These are phyloP conservation scores for Globisporangium sylvaticum DNA, from an alignment of 352 stramenopile species.

Conservation along the genomic window DNA sequence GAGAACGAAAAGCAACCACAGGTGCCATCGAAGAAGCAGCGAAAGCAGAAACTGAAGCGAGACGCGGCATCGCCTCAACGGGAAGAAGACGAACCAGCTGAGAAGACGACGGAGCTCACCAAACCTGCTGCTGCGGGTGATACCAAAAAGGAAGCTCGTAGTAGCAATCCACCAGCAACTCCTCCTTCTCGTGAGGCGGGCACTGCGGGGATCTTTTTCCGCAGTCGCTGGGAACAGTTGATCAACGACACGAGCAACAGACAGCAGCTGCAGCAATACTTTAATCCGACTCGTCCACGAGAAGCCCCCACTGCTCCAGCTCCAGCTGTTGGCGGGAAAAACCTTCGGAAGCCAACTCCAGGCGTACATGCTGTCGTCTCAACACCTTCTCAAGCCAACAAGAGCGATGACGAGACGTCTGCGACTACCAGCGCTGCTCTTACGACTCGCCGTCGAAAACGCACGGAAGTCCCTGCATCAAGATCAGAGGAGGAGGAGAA, in stretches of 20 bases:
- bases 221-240: slow-evolving; percentile 12
- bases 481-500: slow-evolving; percentile 1
- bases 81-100: not conserved
- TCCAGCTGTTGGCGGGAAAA: not conserved
- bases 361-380: not conserved
- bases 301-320: not conserved
- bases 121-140: not conserved
- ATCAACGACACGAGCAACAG: slow-evolving; percentile 4
- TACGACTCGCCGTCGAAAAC: slow-evolving; percentile 3
- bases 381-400: not conserved
- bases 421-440: not conserved
- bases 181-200: not conserved
- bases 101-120: not conserved
- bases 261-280: slow-evolving; percentile 9
- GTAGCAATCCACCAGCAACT: not conserved
- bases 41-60: slow-evolving; percentile 4
- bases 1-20: not conserved
- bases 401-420: not conserved
- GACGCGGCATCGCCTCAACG: not conserved
- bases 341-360: not conserved
- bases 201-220: slow-evolving; percentile 8
- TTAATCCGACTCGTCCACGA: not conserved
- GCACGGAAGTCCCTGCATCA: not conserved
- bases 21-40: not conserved
- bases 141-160: not conserved